Conservation (phyloP, 495 filamentous ascomycete genomes). For the Aspergillus ellipticus region DNA sequence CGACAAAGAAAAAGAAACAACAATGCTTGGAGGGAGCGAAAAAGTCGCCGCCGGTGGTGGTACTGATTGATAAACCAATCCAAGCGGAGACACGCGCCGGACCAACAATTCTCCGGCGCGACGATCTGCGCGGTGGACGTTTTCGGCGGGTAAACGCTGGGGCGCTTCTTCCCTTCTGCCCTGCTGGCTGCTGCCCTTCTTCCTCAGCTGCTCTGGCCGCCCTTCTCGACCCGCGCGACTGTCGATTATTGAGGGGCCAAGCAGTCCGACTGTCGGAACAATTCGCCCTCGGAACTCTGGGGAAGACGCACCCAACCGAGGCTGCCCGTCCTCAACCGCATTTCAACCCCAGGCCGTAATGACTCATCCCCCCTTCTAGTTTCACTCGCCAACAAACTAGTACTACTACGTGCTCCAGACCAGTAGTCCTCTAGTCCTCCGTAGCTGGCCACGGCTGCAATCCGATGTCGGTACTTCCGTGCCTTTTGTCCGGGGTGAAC, state of each 20-base stretch:
- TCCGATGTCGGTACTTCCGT: conserved; percentile 4
- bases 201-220: too few species aligned
- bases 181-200: too few species aligned
- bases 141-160: neutral
- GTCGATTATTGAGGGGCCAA: too few species aligned
- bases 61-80: neutral
- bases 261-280: too few species aligned
- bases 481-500: neutral
- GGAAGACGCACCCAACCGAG: too few species aligned
- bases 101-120: neutral
- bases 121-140: neutral
- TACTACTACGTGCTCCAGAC: too few species aligned
- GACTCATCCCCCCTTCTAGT: neutral
- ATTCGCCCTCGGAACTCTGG: too few species aligned
- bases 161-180: too few species aligned
- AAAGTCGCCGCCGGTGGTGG: neutral
- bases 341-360: neutral
- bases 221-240: too few species aligned
- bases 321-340: neutral
- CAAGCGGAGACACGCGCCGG: neutral
- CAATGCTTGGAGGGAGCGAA: neutral
- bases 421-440: too few species aligned
- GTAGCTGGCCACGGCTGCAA: neutral
- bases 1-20: neutral
- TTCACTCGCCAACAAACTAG: neutral